Evolutionary conservation across 768 basidiomycete genomes (phyloP), one percentile per base, ranked within the genome.

Genomic region (Termitomyces sp.): DNA sequence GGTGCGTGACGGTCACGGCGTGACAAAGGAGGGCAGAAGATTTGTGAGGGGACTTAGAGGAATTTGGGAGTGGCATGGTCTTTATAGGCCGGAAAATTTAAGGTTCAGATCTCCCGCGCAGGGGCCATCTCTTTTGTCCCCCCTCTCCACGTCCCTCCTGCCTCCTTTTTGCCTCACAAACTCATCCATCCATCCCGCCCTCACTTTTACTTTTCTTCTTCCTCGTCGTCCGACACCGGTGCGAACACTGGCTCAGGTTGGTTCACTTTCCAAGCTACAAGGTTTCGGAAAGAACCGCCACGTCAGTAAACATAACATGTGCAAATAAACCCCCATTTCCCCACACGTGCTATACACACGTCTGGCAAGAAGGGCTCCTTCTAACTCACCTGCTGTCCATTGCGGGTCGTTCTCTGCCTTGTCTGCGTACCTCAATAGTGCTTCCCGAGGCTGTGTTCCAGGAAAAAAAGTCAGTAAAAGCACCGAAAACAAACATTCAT

Each of bases 351-450:
- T 45, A 49, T 55, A 37, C 56, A 47, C 49, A 54, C 53, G 59
- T 31, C 64, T 56, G 54, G 33, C 22, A 59, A 60, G 55, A 65
- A 62, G 61, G 62, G 26, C 57, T 39, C 55, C 55, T 54, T 59
- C 51, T 60, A 52, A 77, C 89, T 76, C 69, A 94, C 93, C 94
- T 76, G 71, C 73, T 47, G 93, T 92, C 88, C 89, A 94, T 66
- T 85, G 81, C 53, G 90, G 92, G 69, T 96, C 88, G 60, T 81
- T 75, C 45, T 91, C 88, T 60, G 87, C 86, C 57, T 73, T 69
- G 18, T 87, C 74, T 34, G 97, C 97, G 65, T 94, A 98, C 73
- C 87, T 93, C 79, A 98, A 89, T 56, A 99, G 76, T 4, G 97
- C 97, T 74, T 97, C 95, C 60, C 97, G 88, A 44, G 97, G 97